A percentile compares a stretch with the other conserved stretches of the same genome.
These are phyloP conservation scores for Tephrocybe sp. DNA, from an alignment of 768 basidiomycete genomes.

Conservation along the genomic window DNA sequence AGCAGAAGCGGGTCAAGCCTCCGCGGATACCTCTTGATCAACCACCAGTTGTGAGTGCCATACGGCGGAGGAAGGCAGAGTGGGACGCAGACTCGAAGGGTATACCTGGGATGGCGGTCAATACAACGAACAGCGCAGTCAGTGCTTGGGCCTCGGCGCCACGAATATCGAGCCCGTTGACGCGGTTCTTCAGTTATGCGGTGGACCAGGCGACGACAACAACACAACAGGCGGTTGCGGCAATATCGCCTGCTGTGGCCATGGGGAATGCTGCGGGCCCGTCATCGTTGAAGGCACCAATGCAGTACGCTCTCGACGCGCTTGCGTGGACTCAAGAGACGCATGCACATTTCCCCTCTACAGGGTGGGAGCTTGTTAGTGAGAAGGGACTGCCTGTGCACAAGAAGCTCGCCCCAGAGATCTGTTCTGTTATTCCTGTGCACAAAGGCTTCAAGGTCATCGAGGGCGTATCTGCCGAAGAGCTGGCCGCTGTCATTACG, in stretches of 20 bases:
- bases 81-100: conserved; percentile 58
- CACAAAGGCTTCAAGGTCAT: conserved; percentile 89
- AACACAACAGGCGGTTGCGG: conserved; percentile 76
- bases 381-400: conserved; percentile 78
- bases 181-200: conserved; percentile 70
- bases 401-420: conserved; percentile 69
- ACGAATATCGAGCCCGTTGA: conserved; percentile 64
- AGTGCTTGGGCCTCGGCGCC: conserved; percentile 57
- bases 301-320: conserved; percentile 82
- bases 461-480: conserved; percentile 91
- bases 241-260: conserved; percentile 57
- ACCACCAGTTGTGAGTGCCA: conserved; percentile 74
- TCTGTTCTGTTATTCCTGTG: conserved; percentile 80
- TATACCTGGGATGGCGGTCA: conserved; percentile 17
- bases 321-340: conserved; percentile 76
- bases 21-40: conserved; percentile 89
- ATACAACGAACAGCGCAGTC: conserved; percentile 12
- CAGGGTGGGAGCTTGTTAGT: conserved; percentile 74
- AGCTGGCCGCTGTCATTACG: conserved; percentile 71
- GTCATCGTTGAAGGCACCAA: conserved; percentile 60
- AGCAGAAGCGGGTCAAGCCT: conserved; percentile 85
- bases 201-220: conserved; percentile 71
- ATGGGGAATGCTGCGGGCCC: conserved; percentile 38
- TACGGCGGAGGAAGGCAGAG: conserved; percentile 67
- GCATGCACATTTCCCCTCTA: conserved; percentile 49